Conservation (phyloP, 139 green algal genomes). For the Desmodesmus armatus region DNA sequence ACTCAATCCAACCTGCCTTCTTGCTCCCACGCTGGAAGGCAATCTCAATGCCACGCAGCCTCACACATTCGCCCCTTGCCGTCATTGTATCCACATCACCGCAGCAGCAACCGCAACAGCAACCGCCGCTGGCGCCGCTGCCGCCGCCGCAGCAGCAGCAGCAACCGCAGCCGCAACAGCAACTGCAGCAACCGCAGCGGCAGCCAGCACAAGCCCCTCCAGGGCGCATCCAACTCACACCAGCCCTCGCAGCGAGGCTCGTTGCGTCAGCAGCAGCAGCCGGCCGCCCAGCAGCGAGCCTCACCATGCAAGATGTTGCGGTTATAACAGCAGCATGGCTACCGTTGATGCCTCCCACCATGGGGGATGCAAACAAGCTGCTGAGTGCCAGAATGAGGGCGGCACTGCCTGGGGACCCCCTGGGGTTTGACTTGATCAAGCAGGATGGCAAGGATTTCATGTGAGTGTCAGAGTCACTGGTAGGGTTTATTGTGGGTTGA, state of each 20-base stretch:
- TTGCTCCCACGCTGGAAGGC: no score
- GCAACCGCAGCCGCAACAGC: neutral
- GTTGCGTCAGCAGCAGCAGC: slow-evolving; percentile 8
- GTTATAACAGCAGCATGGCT: slow-evolving; percentile 28
- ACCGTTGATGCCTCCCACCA: slow-evolving; percentile 26
- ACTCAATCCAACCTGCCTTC: no score
- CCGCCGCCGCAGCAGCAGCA: neutral
- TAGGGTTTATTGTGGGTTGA: neutral
- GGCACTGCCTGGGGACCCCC: slow-evolving; percentile 34
- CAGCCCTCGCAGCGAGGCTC: slow-evolving; percentile 9
- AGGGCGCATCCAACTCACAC: neutral
- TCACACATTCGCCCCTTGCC: no score
- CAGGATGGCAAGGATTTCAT: slow-evolving; percentile 52
- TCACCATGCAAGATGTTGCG: slow-evolving; percentile 14
- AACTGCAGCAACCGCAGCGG: slow-evolving; percentile 11
- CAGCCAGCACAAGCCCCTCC: neutral
- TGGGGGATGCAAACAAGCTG: slow-evolving; percentile 48
- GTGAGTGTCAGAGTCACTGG: slow-evolving; percentile 25
- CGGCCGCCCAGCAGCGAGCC: neutral
- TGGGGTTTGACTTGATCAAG: slow-evolving; percentile 50
- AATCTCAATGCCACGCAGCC: no score
- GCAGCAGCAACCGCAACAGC: neutral
- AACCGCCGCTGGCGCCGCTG: neutral
- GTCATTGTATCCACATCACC: no score
- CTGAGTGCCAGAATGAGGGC: slow-evolving; percentile 46